These are phyloP conservation scores for Cladosporium halotolerans DNA, from an alignment of 2,329 filamentous ascomycete species.

Conservation along the genomic window DNA sequence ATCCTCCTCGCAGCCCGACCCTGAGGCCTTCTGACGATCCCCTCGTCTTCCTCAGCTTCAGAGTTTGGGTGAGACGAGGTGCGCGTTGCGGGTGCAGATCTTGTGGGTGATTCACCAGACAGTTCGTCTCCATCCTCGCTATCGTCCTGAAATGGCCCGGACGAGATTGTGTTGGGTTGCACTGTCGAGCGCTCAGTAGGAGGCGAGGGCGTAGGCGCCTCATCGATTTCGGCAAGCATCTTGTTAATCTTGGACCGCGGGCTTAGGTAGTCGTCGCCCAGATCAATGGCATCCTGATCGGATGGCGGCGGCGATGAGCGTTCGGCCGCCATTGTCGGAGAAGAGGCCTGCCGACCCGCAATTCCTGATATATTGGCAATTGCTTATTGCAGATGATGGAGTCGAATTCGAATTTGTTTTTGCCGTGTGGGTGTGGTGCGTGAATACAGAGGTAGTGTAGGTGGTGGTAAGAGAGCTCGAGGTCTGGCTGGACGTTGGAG, in stretches of 20 bases:
- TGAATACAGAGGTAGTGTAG: background rate
- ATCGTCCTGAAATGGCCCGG: conserved; percentile 7
- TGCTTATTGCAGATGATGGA: too few relatives aligned
- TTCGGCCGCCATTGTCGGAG: conserved; percentile 5
- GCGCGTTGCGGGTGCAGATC: background rate
- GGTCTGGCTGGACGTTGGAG: too few relatives aligned
- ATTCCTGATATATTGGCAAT: too few relatives aligned
- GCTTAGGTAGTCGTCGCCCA: conserved; percentile 12
- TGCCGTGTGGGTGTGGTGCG: background rate
- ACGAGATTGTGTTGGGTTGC: background rate
- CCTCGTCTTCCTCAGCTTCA: conserved; percentile 1
- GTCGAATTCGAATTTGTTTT: background rate
- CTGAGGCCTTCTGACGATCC: conserved; percentile 19
- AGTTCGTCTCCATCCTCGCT: conserved; percentile 7
- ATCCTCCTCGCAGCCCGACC: conserved; percentile 27
- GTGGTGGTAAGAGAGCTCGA: background rate
- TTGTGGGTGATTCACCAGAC: background rate
- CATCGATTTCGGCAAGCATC: conserved; percentile 23
- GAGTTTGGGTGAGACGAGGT: background rate
- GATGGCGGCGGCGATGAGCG: conserved; percentile 9
- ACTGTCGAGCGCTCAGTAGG: background rate
- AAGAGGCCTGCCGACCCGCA: too few relatives aligned
- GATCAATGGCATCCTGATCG: conserved; percentile 5
- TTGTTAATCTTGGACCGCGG: conserved; percentile 21
- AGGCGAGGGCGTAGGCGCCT: conserved; percentile 19